Conservation (phyloP, 2,329 filamentous ascomycete genomes). For the Huntiella bhutanensis region DNA sequence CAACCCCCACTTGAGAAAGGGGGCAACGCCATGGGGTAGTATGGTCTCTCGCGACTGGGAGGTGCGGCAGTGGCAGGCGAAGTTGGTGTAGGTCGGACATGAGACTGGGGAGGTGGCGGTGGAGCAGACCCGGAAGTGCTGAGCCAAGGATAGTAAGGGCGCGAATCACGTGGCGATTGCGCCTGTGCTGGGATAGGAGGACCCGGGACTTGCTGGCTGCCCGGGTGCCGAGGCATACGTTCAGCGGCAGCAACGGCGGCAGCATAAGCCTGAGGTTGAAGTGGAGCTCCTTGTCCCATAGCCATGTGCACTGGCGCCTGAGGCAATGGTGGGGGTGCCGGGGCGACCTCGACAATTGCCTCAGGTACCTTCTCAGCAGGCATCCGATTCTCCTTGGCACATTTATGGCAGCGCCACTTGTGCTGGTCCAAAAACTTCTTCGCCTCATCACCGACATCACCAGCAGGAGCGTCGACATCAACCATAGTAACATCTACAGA, state of each 20-base stretch:
- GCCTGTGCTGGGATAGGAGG: slow-evolving; percentile 1
- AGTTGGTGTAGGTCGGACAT: too few relatives aligned
- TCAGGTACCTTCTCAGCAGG: slow-evolving; percentile 17
- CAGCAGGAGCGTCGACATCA: slow-evolving; percentile 29
- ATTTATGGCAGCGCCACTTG: slow-evolving; percentile 59
- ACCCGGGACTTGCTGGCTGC: slow-evolving; percentile 4
- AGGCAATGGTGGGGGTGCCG: slow-evolving; percentile 1
- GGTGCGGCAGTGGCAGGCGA: slow-evolving; percentile 3
- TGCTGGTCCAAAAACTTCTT: slow-evolving; percentile 40
- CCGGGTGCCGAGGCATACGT: slow-evolving; percentile 13
- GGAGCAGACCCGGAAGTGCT: background rate
- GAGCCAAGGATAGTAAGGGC: slow-evolving; percentile 4
- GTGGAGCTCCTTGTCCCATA: background rate
- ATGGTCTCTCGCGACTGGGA: slow-evolving; percentile 4
- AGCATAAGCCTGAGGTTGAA: background rate
- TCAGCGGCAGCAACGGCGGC: slow-evolving; percentile 12
- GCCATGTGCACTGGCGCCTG: slow-evolving; percentile 3
- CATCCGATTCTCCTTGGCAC: slow-evolving; percentile 35
- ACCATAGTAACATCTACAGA: slow-evolving; percentile 31
- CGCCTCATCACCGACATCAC: slow-evolving; percentile 31
- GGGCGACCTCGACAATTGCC: slow-evolving; percentile 8
- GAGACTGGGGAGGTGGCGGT: slow-evolving; percentile 3
- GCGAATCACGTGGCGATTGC: slow-evolving; percentile 1
- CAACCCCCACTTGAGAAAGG: slow-evolving; percentile 1
- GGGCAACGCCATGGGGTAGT: slow-evolving; percentile 5